Base-by-base conservation (phyloP, 192 early-diverging fungal genomes). In the Mortierella alpina region DNA sequence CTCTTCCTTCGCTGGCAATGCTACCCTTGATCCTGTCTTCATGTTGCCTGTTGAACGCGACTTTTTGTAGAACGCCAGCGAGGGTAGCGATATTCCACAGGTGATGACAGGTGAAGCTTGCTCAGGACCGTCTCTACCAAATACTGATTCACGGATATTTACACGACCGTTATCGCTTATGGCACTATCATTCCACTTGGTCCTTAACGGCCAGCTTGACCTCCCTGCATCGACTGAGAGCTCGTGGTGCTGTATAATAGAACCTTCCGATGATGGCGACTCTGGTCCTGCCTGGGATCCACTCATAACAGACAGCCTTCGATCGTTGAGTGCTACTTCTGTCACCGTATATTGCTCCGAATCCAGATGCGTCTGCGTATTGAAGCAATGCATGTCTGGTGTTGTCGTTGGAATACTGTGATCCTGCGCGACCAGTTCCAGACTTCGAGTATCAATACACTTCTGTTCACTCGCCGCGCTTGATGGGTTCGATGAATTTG, bases 61-160 rank as follows among this genome's bases (percentile, higher is more conserved):
- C 51, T 2, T 66, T 47, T 15, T 58, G 53, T 52, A 68, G 73
- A 13, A 44, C 22, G n/a, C 76, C 72, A 79, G 67, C 0, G 64
- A 66, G 7, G 68, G 68, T 31, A 76, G 12, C n/a, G 52, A 53
- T 15, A 70, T 67, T 48, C 64, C 75, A 49, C 59, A 15, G 53
- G 39, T 57, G 66, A 42, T 7, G 61, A 31, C 31, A 31, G 31
- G 1, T 31, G 31, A 31, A 31, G 31, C 1, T 18, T 59, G 58
- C 58, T 31, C 39, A 59, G 40, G 58, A 10, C 72, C 77, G 17
- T 80, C 77, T 20, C 70, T 52, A 0, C 77, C 77, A 72, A 80
- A 80, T 17, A 80, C 77, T 12, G 77, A 80, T 31, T 80, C 77
- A 1, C 77, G 77, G 9, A 80, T 72, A 44, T 66, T 70, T 17